Conservation (phyloP, 2,329 filamentous ascomycete genomes). For the Onygenales sp. region DNA sequence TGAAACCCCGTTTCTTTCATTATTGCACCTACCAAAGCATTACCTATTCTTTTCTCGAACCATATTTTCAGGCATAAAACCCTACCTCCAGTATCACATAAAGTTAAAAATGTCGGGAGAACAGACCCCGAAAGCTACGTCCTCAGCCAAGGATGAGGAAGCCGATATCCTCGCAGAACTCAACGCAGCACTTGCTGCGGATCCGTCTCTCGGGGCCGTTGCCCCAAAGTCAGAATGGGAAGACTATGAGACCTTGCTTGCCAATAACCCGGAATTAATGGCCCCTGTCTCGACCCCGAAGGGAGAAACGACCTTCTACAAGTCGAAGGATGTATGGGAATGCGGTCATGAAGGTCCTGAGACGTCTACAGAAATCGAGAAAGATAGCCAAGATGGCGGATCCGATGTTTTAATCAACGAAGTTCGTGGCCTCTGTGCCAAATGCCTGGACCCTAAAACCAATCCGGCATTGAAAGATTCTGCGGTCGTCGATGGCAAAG, state of each 20-base stretch:
- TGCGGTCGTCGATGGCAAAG: background rate
- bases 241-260: constrained; percentile 10
- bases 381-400: constrained; percentile 4
- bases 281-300: constrained; percentile 5
- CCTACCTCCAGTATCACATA: too few relatives aligned
- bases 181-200: constrained; percentile 10
- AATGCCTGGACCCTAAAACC: background rate
- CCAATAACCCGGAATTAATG: constrained; percentile 11
- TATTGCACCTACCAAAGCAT: too few relatives aligned
- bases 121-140: background rate
- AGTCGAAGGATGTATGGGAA: constrained; percentile 12
- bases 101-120: too few relatives aligned
- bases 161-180: constrained; percentile 14
- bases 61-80: too few relatives aligned
- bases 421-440: background rate
- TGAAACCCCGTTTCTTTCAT: too few relatives aligned
- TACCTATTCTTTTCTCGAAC: too few relatives aligned
- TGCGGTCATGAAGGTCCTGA: constrained; percentile 12
- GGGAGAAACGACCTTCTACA: constrained; percentile 8
- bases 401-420: constrained; percentile 7
- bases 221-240: constrained; percentile 9
- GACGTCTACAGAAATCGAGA: constrained; percentile 9
- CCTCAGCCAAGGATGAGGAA: constrained; percentile 1
- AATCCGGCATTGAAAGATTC: background rate
- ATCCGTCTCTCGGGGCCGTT: constrained; percentile 8